Evolutionary conservation across 495 filamentous ascomycete genomes (phyloP), one percentile per base, ranked within the genome.

Genomic region (Aspergillus sclerotiicarbonarius): DNA sequence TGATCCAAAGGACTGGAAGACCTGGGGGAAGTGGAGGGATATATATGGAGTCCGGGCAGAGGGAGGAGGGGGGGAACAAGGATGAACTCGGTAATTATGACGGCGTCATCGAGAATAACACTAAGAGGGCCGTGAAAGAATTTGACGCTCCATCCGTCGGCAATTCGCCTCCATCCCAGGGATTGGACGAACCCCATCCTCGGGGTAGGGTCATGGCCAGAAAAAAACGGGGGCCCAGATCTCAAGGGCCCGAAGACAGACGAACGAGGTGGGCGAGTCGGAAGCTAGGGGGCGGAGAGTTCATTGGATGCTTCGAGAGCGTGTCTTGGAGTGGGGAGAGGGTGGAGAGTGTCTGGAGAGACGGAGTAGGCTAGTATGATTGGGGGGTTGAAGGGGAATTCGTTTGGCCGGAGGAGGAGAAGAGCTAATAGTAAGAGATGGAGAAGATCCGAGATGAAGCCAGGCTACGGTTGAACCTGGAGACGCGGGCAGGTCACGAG

Each of bases 151-250:
- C 41, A 60, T 62, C 43, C 37, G 58, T 59, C 62, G 65, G 66
- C 58, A 69, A 53, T 61, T 60, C 59, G 62, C 56, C 47, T 59
- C 51, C 53, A 63, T 60, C 59, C 67, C 62, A 52, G 51, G 57
- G 61, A 63, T 63, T 53, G 60, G 61, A 58, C 56, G 56, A 57
- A 58, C 41, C 57, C 57, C 58, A 58, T 55, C 31, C 53, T 56
- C 54, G 65, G 69, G 69, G 70, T 66, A 70, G 54, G 51, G 58
- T 67, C 68, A 70, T 70, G 70, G 65, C 47, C 15, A 30, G 65
- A 44, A 45, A 59, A 64, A 62, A 66, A 70, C 52, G 67, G 69
- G 70, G 71, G 69, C 71, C 71, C 72, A 64, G 71, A 75, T 75
- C 66, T 68, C 54, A 53, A 43, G 48, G 61, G 53, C 56, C 48